Conservation (phyloP, 345 rosid genomes). For the Rhodomyrtus tomentosa region DNA sequence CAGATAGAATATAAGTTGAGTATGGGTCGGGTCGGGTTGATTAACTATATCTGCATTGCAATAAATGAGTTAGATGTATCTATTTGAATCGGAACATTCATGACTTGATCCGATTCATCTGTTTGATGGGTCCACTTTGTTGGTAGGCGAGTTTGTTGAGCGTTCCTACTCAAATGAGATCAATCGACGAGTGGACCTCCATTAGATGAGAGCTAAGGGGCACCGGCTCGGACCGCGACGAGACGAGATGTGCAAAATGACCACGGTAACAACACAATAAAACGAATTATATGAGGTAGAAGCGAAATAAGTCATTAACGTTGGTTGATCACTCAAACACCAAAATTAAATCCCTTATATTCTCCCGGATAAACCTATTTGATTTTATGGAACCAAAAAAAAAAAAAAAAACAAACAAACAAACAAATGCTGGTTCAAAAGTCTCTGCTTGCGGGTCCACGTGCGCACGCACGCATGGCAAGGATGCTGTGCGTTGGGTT, state of each 20-base stretch:
- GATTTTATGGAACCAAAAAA: neutral
- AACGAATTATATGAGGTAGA: neutral
- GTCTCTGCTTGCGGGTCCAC: neutral
- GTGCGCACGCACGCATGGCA: neutral
- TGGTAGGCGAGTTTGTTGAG: neutral
- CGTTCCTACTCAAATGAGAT: neutral
- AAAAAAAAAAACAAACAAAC: no score
- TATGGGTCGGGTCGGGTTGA: no score
- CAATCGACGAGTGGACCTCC: neutral
- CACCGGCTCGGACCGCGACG: neutral
- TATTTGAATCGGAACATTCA: no score
- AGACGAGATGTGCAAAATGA: neutral
- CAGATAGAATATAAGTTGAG: no score
- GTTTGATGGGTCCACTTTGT: neutral
- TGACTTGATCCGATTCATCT: no score
- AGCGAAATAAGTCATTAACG: neutral
- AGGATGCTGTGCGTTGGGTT: neutral
- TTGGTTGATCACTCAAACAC: neutral
- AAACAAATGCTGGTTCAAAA: neutral
- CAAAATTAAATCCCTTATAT: neutral
- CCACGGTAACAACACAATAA: neutral
- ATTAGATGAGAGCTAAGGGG: neutral
- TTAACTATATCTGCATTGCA: no score
- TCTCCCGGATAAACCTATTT: neutral
- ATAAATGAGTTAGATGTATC: no score